These are phyloP conservation scores for Spathaspora sp. DNA, from an alignment of 1,139 yeast genomes.

Conservation along the genomic window DNA sequence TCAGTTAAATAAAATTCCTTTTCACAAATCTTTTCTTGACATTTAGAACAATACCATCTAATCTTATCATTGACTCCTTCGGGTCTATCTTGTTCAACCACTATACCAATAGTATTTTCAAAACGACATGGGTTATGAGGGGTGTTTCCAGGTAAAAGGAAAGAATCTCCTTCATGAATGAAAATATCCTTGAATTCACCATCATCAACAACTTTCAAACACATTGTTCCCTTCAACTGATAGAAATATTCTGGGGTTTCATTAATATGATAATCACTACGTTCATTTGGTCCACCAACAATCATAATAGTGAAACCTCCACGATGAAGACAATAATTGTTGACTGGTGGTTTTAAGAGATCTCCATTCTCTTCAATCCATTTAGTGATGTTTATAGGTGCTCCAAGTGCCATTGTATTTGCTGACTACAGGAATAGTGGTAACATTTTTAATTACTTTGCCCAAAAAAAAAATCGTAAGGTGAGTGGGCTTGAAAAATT, in stretches of 20 bases:
- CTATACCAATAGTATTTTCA: slow-evolving; percentile 84
- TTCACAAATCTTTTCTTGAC: slow-evolving; percentile 67
- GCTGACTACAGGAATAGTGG: background rate
- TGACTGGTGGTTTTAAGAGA: slow-evolving; percentile 86
- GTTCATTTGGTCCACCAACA: slow-evolving; percentile 92
- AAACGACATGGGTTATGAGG: slow-evolving; percentile 93
- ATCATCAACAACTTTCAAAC: slow-evolving; percentile 76
- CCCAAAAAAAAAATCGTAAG: background rate
- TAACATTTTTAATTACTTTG: background rate
- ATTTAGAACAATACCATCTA: slow-evolving; percentile 83
- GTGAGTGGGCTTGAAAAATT: background rate
- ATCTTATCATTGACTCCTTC: slow-evolving; percentile 62
- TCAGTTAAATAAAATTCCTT: slow-evolving; percentile 73
- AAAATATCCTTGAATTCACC: slow-evolving; percentile 73
- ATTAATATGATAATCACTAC: slow-evolving; percentile 91
- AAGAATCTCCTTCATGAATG: slow-evolving; percentile 85
- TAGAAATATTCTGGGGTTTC: slow-evolving; percentile 95
- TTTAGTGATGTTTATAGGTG: slow-evolving; percentile 71
- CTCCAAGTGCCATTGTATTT: slow-evolving; percentile 49
- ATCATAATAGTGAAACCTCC: slow-evolving; percentile 94
- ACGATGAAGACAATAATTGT: slow-evolving; percentile 83
- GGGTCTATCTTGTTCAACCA: slow-evolving; percentile 93
- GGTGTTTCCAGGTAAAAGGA: slow-evolving; percentile 75
- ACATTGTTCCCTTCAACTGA: slow-evolving; percentile 84
- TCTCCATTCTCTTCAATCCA: slow-evolving; percentile 81